These are phyloP conservation scores for Fusarium neocosmosporiellum DNA, from an alignment of 2,329 filamentous ascomycete species.

Conservation along the genomic window DNA sequence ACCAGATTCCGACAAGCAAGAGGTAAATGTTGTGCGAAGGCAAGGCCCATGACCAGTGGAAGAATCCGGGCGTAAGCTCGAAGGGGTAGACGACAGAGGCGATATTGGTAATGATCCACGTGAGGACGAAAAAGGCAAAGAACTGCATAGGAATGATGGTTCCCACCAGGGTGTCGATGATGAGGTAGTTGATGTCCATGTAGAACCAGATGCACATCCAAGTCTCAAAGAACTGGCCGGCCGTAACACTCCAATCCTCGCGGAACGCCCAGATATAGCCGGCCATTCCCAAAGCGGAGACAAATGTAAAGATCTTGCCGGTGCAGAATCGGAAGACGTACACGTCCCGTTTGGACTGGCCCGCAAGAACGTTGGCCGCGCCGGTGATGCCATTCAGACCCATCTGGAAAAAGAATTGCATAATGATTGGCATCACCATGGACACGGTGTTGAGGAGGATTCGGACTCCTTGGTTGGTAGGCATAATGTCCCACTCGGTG, in stretches of 20 bases:
- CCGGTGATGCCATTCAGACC: slow-evolving; percentile 8
- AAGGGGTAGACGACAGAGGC: slow-evolving; percentile 19
- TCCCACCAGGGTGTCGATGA: slow-evolving; percentile 49
- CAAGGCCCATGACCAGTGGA: slow-evolving; percentile 17
- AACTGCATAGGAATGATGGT: slow-evolving; percentile 47
- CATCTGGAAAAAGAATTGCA: slow-evolving; percentile 41
- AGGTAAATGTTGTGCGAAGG: slow-evolving; percentile 20
- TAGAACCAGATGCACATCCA: slow-evolving; percentile 51
- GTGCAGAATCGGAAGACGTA: slow-evolving; percentile 36
- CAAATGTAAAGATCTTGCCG: slow-evolving; percentile 45
- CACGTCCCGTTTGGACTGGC: slow-evolving; percentile 31
- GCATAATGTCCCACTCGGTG: slow-evolving; percentile 40
- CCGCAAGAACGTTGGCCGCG: neutral
- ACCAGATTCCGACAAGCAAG: slow-evolving; percentile 23
- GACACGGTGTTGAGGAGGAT: slow-evolving; percentile 51
- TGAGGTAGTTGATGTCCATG: slow-evolving; percentile 54
- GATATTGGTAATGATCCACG: slow-evolving; percentile 46
- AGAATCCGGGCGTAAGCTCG: slow-evolving; percentile 28
- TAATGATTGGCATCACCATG: slow-evolving; percentile 49
- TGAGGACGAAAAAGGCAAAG: slow-evolving; percentile 54
- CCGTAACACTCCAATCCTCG: slow-evolving; percentile 52
- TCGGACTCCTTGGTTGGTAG: slow-evolving; percentile 46
- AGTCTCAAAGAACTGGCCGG: slow-evolving; percentile 37
- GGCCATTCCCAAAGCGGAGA: slow-evolving; percentile 50
- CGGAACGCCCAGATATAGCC: slow-evolving; percentile 57